Conservation (phyloP, 2,329 filamentous ascomycete genomes). For the Spiromastix sp. region DNA sequence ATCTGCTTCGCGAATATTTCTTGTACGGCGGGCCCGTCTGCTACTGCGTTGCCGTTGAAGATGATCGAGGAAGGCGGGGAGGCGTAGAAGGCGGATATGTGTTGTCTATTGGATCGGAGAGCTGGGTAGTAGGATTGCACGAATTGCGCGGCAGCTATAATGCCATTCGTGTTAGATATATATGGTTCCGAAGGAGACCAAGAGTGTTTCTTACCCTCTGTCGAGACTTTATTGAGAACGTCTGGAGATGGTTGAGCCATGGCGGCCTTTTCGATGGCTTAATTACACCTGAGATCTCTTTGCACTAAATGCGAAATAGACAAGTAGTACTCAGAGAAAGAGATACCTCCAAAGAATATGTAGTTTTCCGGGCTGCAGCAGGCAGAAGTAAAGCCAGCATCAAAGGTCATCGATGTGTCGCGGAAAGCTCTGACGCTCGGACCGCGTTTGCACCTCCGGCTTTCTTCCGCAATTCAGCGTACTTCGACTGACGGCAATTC, state of each 20-base stretch:
- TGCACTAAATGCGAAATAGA: too few species aligned
- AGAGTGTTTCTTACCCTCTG: slow-evolving; percentile 23
- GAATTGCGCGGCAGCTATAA: slow-evolving; percentile 58
- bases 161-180: slow-evolving; percentile 1
- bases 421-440: slow-evolving; percentile 1
- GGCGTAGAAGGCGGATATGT: slow-evolving; percentile 61
- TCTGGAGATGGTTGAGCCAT: slow-evolving; percentile 27
- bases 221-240: slow-evolving; percentile 30
- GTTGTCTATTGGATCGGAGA: slow-evolving; percentile 50
- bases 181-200: not conserved
- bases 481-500: too few species aligned
- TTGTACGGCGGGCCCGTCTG: slow-evolving; percentile 55
- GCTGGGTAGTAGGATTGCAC: slow-evolving; percentile 64
- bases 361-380: not conserved
- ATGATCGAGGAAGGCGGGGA: slow-evolving; percentile 54
- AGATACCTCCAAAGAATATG: too few species aligned
- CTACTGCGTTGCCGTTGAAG: slow-evolving; percentile 64
- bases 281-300: too few species aligned
- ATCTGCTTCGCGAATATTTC: slow-evolving; percentile 58
- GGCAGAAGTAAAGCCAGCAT: too few species aligned
- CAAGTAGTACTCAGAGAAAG: too few species aligned
- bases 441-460: slow-evolving; percentile 1
- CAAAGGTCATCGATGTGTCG: too few species aligned
- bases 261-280: too few species aligned
- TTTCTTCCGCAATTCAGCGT: not conserved